Base-by-base conservation (phyloP, 768 basidiomycete genomes). In the Rhizopogon roseolus region DNA sequence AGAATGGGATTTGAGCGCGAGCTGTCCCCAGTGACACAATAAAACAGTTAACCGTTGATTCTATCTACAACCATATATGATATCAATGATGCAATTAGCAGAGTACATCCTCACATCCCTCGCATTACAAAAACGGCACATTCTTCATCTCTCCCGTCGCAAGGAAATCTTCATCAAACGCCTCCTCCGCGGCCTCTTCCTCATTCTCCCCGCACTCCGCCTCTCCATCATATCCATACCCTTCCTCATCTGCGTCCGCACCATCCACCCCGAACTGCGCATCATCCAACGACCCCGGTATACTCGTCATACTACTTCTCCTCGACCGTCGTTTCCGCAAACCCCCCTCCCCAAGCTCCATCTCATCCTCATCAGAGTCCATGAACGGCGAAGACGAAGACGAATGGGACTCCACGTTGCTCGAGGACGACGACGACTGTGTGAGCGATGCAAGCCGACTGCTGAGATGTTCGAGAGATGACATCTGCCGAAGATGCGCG, bases 81-180 rank as follows among this genome's bases (percentile, higher is more conserved):
- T 16, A 48, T 19, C 7, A 48, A 25, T 14, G 14, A 36, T 36
- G 16, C 14, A 48, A 25, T 34, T 22, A 14, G 11, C 32, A 34
- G 11, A 46, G 19, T 46, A 46, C 45, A 19, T 19, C 22, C 22
- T 22, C 44, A 29, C 29, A 51, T 25, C 14, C n/a, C 16, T 36
- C 8, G 10, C 44, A 14, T 66, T 62, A 86, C 65, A 86, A 67
- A 68, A 82, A 88, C 27, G 81, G 85, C 50, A 86, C 85, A 60
- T 81, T 85, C 75, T 81, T 82, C 89, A 90, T 92, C 74, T 93
- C 90, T 9, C 84, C 90, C 28, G 86, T 81, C 34, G 86, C 89
- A 53, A 88, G 69, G 57, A 93, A 67, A 66, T 90, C 88, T 61
- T 91, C 89, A 58, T 92, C 88, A 55, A 90, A 85, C 13, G 81